Percentiles rank a stretch among this genome's conserved stretches.
Evolutionary conservation across 345 rosid species (phyloP).

Genomic region (Carallia brachiata): DNA sequence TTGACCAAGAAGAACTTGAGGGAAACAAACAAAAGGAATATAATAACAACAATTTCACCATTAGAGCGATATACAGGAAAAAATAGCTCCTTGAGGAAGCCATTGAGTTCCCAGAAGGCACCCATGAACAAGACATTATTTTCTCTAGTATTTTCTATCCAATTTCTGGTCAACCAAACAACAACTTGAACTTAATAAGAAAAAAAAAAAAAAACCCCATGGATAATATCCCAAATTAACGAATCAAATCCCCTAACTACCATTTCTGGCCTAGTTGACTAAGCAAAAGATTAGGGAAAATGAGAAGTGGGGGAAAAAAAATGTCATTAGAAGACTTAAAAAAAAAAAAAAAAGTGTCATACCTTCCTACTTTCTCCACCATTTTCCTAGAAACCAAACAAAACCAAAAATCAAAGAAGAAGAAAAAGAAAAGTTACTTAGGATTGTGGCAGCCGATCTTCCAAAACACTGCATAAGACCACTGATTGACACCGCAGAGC

Average conservation of each 20-base stretch:
- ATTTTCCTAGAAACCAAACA: conserved; percentile 1
- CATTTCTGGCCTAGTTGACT: neutral
- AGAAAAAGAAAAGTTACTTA: conserved; percentile 43
- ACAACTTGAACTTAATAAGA: neutral
- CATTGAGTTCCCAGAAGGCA: neutral
- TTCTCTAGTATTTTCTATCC: neutral
- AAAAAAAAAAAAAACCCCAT: neutral
- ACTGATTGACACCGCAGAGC: conserved; percentile 64
- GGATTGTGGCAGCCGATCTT: conserved; percentile 91
- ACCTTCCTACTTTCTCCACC: neutral
- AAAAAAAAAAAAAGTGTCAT: neutral
- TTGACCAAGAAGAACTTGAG: too few species aligned
- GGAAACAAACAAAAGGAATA: too few species aligned
- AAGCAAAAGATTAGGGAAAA: neutral
- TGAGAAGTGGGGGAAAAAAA: neutral
- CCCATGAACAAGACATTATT: neutral
- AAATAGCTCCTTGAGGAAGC: too few species aligned
- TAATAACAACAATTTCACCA: too few species aligned
- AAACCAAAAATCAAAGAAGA: neutral
- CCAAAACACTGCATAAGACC: conserved; percentile 97
- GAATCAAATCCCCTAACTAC: neutral
- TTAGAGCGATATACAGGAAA: too few species aligned
- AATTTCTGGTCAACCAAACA: conserved; percentile 20
- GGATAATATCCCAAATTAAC: neutral
- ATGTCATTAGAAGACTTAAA: neutral